Evolutionary conservation across 2,329 filamentous ascomycete genomes (phyloP), one percentile per base, ranked within the genome.

Genomic region (Spiromastix sp.): DNA sequence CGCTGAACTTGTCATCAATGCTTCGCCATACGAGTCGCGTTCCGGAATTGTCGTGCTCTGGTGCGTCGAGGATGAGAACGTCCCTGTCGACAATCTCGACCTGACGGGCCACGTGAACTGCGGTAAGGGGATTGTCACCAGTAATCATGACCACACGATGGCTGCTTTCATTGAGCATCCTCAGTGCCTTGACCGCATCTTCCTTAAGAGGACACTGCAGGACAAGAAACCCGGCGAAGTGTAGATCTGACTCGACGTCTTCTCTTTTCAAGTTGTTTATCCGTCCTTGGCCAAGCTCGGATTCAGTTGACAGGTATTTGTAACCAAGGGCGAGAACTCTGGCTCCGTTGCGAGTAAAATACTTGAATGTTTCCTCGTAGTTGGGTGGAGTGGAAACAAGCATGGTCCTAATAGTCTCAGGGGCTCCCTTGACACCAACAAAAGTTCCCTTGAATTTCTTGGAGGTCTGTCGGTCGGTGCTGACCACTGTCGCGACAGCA

Each of bases 121-220:
- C 91, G 26, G 91, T 98, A 34, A 98, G 72, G 9, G 91, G 89
- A 58, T 98, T 98, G 60, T 98, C 91, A 55, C 91, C 91, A 41
- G 91, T 98, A 47, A 98, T 98, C 91, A 98, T 98, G 48, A 98
- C 83, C 30, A 94, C 86, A 49, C 91, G 85, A 60, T 98, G 91
- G 63, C 87, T 96, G 62, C 89, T 96, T 67, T 98, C 91, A 55
- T 95, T 98, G 49, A 98, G 73, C 85, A 96, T 95, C 46, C 82
- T 85, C 26, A 98, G 85, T 25, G 91, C 79, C 57, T 91, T 80
- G 63, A 93, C 83, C 30, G 91, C 91, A 57, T 98, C 91, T 17
- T 94, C 87, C 64, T 98, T 98, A 38, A 98, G 71, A 4, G 91
- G 91, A 51, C 86, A 95, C 59, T 95, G 89, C 19, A 98, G 70